phyloP scores from a whole-genome alignment of 129 eudicot genomes.

The Gnaphalium uliginosum region DNA sequence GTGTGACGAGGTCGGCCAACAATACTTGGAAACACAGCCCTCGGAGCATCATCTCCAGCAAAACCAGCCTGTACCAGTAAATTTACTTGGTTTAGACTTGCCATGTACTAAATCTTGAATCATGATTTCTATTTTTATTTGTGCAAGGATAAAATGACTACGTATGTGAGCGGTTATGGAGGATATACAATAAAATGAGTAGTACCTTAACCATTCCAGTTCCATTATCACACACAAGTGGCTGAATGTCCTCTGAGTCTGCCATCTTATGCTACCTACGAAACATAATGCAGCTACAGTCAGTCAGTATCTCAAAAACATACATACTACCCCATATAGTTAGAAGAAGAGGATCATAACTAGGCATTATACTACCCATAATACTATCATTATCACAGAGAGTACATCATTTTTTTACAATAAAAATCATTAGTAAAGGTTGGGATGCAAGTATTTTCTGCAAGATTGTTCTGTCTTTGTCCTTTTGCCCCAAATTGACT shows the following conservation, averaged over 20 bases:
- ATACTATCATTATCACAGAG: background rate
- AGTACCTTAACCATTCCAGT: constrained; percentile 88
- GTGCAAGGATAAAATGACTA: background rate
- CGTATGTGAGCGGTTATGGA: background rate
- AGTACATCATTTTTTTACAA: background rate
- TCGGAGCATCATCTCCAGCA: constrained; percentile 91
- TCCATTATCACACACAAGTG: constrained; percentile 87
- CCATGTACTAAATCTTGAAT: constrained; percentile 4
- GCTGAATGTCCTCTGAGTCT: constrained; percentile 79
- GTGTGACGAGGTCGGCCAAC: constrained; percentile 83
- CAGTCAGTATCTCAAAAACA: background rate
- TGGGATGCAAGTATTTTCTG: background rate
- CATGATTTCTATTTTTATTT: background rate
- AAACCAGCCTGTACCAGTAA: constrained; percentile 62
- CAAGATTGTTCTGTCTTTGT: constrained; percentile 6
- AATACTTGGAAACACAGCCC: constrained; percentile 90
- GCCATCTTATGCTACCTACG: constrained; percentile 62
- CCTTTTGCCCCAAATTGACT: constrained; percentile 5
- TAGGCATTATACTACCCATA: constrained; percentile 10
- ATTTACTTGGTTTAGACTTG: background rate
- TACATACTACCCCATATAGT: background rate
- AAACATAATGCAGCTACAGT: constrained; percentile 20
- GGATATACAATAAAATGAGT: background rate
- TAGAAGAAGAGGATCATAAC: background rate
- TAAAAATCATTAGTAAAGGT: constrained; percentile 5